Evolutionary conservation across 805 yeast species (phyloP).

Genomic region (Metschnikowia continentalis): DNA sequence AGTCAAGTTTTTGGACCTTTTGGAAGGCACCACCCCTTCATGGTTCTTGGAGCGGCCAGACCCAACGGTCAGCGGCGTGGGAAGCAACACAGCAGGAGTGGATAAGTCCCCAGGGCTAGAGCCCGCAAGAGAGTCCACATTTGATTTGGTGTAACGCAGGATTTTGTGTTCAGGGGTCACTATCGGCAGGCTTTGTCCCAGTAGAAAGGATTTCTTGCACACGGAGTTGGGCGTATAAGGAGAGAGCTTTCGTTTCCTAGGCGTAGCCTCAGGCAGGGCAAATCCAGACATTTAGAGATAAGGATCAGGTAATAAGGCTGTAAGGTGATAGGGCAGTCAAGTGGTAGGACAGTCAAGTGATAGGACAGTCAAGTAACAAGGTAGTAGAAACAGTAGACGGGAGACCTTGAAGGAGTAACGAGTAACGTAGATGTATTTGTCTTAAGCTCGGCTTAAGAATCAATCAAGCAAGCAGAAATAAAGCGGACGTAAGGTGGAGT

Average conservation of each 20-base stretch:
- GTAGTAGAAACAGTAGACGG: not conserved
- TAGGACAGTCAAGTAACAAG: too few species aligned
- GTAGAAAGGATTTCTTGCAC: not conserved
- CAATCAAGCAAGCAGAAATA: too few species aligned
- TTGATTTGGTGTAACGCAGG: not conserved
- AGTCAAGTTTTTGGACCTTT: conserved; percentile 1
- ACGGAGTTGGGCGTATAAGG: not conserved
- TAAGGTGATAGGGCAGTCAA: too few species aligned
- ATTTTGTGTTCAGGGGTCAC: not conserved
- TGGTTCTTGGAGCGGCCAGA: conserved; percentile 11
- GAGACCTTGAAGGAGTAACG: not conserved
- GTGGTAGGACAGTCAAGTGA: too few species aligned
- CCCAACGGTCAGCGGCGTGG: conserved; percentile 18
- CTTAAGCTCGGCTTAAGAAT: too few species aligned
- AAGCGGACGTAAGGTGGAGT: too few species aligned
- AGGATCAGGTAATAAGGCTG: too few species aligned
- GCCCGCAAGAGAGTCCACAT: not conserved
- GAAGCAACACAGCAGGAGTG: conserved; percentile 3
- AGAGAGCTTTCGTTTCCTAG: not conserved
- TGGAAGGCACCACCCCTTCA: not conserved
- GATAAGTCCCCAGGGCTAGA: not conserved
- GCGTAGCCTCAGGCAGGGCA: conserved; percentile 1
- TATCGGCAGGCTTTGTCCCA: not conserved
- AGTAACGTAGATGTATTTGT: too few species aligned
- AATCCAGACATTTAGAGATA: not conserved